These are phyloP conservation scores for Kregervanrija delftensis DNA, from an alignment of 805 yeast genomes.

Conservation along the genomic window DNA sequence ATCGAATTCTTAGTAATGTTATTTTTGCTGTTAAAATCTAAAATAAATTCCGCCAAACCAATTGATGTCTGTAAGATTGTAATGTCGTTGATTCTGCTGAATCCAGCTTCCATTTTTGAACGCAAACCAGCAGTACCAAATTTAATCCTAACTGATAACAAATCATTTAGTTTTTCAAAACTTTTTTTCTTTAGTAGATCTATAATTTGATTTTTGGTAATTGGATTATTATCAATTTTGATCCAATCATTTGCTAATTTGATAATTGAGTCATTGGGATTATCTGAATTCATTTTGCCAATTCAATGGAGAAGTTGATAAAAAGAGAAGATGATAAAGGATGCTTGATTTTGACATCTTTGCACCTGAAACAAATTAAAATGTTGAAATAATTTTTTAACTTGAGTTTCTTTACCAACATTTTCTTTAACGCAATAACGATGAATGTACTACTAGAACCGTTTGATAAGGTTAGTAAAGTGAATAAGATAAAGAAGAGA, in stretches of 20 bases:
- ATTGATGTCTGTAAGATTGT: constrained; percentile 89
- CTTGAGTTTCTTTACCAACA: no score
- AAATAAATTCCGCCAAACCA: constrained; percentile 54
- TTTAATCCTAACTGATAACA: constrained; percentile 54
- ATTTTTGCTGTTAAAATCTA: constrained; percentile 12
- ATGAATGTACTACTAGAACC: no score
- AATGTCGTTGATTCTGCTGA: constrained; percentile 79
- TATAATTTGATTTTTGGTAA: constrained; percentile 50
- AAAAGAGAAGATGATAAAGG: no score
- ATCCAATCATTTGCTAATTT: constrained; percentile 26
- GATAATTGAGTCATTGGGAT: no score
- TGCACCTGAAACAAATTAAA: no score
- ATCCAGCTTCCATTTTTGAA: constrained; percentile 86
- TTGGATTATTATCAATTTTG: constrained; percentile 28
- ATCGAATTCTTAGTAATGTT: constrained; percentile 33
- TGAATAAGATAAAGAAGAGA: constrained; percentile 7
- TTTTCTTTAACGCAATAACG: no score
- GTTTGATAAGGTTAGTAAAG: no score
- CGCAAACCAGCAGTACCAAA: constrained; percentile 96
- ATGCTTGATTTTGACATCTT: no score
- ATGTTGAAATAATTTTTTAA: no score
- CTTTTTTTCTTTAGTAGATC: constrained; percentile 33
- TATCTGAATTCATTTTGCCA: no score
- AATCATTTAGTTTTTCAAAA: constrained; percentile 39
- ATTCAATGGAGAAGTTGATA: no score